phyloP scores from a whole-genome alignment of 176 grass and related monocot species.

The Oryza australiensis region DNA sequence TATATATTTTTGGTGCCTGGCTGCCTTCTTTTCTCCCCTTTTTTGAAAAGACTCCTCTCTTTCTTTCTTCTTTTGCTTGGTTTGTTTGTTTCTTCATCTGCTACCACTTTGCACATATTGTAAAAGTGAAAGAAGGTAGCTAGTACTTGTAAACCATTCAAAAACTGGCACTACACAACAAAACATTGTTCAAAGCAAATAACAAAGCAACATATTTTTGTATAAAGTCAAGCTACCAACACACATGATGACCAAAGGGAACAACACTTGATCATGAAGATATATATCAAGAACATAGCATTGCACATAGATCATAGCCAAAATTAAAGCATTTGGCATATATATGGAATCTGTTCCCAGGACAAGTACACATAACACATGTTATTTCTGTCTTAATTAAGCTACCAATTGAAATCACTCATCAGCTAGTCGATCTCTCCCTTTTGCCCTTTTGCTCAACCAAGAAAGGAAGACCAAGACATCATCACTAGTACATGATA shows the following conservation, averaged over 20 bases:
- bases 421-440: not conserved
- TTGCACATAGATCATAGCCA: not conserved
- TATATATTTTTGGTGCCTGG: slow-evolving; percentile 25
- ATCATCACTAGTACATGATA: slow-evolving; percentile 6
- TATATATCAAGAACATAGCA: not conserved
- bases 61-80: slow-evolving; percentile 39
- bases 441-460: slow-evolving; percentile 12
- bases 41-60: slow-evolving; percentile 30
- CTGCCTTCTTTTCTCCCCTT: slow-evolving; percentile 11
- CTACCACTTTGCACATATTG: slow-evolving; percentile 20
- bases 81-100: slow-evolving; percentile 43
- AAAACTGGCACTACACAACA: slow-evolving; percentile 28
- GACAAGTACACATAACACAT: slow-evolving; percentile 13
- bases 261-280: not conserved
- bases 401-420: slow-evolving; percentile 40
- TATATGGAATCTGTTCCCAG: not conserved
- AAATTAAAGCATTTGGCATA: slow-evolving; percentile 2
- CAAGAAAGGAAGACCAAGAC: slow-evolving; percentile 11
- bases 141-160: slow-evolving; percentile 16
- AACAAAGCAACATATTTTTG: not conserved
- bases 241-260: not conserved
- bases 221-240: not conserved
- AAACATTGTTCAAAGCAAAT: slow-evolving; percentile 23
- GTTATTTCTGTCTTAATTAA: slow-evolving; percentile 34
- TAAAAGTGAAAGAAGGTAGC: slow-evolving; percentile 23